phyloP scores from a whole-genome alignment of 78 protist species.

The Chrysochromulina parva region DNA sequence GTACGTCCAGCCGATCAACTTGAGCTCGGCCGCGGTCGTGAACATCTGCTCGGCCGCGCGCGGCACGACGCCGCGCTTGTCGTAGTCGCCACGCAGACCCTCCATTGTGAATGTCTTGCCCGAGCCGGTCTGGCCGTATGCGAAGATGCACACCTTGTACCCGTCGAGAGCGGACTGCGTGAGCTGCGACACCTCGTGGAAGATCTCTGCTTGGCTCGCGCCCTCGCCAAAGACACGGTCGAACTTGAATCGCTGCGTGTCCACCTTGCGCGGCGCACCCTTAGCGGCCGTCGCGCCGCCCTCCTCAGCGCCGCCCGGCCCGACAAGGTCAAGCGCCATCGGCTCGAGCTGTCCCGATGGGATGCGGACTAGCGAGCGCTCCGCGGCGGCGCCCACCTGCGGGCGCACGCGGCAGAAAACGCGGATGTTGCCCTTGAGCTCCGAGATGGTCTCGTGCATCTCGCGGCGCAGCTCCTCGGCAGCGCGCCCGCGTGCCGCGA shows the following conservation, averaged over 20 bases:
- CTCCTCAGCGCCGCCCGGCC: no score
- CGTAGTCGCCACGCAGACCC: neutral
- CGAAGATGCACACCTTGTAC: neutral
- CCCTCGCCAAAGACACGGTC: neutral
- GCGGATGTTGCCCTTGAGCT: constrained; percentile 3
- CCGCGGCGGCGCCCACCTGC: neutral
- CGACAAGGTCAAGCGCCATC: neutral
- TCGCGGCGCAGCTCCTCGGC: neutral
- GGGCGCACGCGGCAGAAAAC: constrained; percentile 11
- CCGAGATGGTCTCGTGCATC: constrained; percentile 15
- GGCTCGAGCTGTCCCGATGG: neutral
- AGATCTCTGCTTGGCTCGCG: neutral
- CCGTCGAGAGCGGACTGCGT: constrained; percentile 31
- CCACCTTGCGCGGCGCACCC: neutral
- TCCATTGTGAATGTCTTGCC: neutral
- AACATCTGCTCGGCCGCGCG: constrained; percentile 29
- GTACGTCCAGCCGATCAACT: constrained; percentile 2
- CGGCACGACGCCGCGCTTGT: constrained; percentile 35
- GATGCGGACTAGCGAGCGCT: neutral
- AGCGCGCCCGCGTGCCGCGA: no score
- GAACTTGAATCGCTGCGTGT: neutral
- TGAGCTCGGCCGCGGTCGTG: neutral
- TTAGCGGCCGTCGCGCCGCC: neutral
- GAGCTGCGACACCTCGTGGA: neutral
- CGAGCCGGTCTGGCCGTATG: constrained; percentile 27